These are phyloP conservation scores for Cicer cuneatum DNA, from an alignment of 306 rosid species.

Conservation along the genomic window DNA sequence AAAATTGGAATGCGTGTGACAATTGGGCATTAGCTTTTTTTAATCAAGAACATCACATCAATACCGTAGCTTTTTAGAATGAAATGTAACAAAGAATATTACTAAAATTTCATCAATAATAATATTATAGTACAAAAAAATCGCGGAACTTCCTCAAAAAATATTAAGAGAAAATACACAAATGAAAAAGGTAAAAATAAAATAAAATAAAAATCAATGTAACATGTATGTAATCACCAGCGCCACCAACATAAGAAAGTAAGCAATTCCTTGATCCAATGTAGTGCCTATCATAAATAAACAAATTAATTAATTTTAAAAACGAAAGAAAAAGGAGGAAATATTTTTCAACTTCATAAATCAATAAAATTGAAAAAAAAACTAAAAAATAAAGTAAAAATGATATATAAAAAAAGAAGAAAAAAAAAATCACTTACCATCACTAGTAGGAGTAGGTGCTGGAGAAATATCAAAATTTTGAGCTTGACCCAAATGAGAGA, in stretches of 20 bases:
- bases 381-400: too few relatives aligned
- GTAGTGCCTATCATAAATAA: not conserved
- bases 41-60: too few relatives aligned
- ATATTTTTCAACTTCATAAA: not conserved
- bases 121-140: not conserved
- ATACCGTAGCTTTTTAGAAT: too few relatives aligned
- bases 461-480: constrained; percentile 58
- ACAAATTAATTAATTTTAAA: not conserved
- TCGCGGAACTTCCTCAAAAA: not conserved
- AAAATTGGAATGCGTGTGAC: not conserved
- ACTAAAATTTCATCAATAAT: not conserved
- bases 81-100: not conserved
- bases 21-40: not conserved
- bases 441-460: constrained; percentile 50
- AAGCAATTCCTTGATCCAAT: constrained; percentile 5
- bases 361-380: not conserved
- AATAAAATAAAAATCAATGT: not conserved
- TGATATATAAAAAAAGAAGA: not conserved
- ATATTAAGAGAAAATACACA: not conserved
- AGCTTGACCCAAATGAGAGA: constrained; percentile 48
- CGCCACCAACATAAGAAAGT: constrained; percentile 4
- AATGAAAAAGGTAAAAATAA: not conserved
- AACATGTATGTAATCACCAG: constrained; percentile 6
- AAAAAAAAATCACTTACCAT: not conserved
- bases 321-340: not conserved